A percentile compares a stretch with the other conserved stretches of the same genome.
These are phyloP conservation scores for Sarcomyxa edulis DNA, from an alignment of 768 basidiomycete genomes.

Conservation along the genomic window DNA sequence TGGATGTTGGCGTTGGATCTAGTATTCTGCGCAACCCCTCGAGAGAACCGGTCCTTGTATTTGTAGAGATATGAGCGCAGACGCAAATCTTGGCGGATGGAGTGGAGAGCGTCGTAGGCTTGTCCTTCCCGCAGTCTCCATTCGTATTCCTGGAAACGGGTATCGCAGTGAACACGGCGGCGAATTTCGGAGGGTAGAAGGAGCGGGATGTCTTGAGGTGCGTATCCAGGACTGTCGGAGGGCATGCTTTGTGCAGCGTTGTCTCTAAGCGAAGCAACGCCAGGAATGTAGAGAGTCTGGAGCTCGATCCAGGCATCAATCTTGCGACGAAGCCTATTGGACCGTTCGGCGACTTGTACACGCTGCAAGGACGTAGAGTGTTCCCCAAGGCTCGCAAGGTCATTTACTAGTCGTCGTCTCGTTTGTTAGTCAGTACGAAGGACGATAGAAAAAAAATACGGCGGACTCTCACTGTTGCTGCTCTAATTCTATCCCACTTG, in stretches of 20 bases:
- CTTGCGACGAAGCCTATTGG: conserved; percentile 13
- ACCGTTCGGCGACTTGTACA: conserved; percentile 20
- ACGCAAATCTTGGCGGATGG: conserved; percentile 21
- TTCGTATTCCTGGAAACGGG: conserved; percentile 16
- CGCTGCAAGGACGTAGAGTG: conserved; percentile 23
- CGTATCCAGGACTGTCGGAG: not conserved
- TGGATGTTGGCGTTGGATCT: conserved; percentile 15
- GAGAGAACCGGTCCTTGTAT: conserved; percentile 20
- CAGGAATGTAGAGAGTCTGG: conserved; percentile 24
- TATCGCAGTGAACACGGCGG: not conserved
- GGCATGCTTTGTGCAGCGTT: not conserved
- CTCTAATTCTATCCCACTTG: conserved; percentile 25
- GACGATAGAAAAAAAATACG: no score
- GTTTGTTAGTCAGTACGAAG: no score
- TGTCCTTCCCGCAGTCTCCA: conserved; percentile 21
- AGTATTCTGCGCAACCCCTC: conserved; percentile 20
- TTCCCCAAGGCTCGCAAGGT: conserved; percentile 9
- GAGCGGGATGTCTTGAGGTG: conserved; percentile 10
- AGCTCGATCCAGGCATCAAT: conserved; percentile 22
- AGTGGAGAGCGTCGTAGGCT: conserved; percentile 19
- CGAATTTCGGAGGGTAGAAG: conserved; percentile 14
- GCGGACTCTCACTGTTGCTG: conserved; percentile 28
- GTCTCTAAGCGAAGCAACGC: conserved; percentile 1
- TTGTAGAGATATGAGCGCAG: conserved; percentile 21
- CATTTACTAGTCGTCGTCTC: conserved; percentile 12